Conservation (phyloP, 1,139 yeast genomes). For the Sugiyamaella novakii region DNA sequence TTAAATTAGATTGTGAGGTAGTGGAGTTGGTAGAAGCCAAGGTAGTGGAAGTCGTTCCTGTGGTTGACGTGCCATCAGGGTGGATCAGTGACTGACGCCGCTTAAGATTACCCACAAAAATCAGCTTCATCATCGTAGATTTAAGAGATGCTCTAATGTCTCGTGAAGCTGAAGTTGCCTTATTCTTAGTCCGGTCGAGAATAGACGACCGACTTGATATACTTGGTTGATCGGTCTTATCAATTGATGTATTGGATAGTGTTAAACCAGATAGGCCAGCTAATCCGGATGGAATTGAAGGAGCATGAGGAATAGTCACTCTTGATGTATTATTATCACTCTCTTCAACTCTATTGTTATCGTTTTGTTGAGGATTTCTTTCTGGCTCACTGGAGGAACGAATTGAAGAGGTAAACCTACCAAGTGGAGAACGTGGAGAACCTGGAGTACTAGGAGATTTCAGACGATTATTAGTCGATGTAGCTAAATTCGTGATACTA, state of each 20-base stretch:
- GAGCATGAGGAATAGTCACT: constrained; percentile 2
- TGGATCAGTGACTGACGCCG: constrained; percentile 12
- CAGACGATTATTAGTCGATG: not conserved
- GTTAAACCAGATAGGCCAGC: constrained; percentile 10
- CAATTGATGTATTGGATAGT: constrained; percentile 5
- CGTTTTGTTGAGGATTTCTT: not conserved
- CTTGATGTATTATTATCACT: not conserved
- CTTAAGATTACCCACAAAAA: constrained; percentile 22
- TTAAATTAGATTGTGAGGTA: constrained; percentile 5
- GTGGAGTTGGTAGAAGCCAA: constrained; percentile 11
- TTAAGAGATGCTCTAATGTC: constrained; percentile 19
- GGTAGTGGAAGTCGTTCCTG: constrained; percentile 17
- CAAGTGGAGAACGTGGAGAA: constrained; percentile 21
- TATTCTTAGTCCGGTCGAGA: constrained; percentile 9
- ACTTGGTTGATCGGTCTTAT: constrained; percentile 17
- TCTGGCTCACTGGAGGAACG: constrained; percentile 18
- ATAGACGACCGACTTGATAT: constrained; percentile 18
- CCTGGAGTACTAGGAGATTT: constrained; percentile 10
- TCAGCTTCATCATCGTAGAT: constrained; percentile 26
- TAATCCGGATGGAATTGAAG: not conserved
- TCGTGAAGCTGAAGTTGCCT: constrained; percentile 12
- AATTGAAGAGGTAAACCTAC: constrained; percentile 19
- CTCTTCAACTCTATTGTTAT: not conserved
- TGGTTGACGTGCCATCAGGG: constrained; percentile 15
- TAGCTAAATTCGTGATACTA: not conserved